Base-by-base conservation (phyloP, 2,329 filamentous ascomycete genomes). In the Lithohypha guttulata region DNA sequence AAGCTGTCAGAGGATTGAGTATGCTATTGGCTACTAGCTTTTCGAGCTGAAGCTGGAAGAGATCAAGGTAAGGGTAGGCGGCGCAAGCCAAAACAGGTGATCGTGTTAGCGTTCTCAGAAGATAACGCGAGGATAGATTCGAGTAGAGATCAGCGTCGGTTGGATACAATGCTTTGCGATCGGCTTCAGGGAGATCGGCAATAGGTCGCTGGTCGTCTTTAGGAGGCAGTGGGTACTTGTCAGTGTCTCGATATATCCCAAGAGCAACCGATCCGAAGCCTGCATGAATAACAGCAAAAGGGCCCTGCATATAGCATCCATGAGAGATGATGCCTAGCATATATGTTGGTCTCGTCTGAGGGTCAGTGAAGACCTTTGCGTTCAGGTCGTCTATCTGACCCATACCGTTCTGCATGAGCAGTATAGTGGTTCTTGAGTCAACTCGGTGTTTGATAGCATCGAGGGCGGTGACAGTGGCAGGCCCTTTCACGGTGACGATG, bases 341-440 rank as follows among this genome's bases (percentile, higher is more conserved):
- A 51, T 93, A 94, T 40, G 74, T 75, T 2, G 91, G 91, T 18
- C 82, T 71, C 1, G 63, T 66, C 1, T 61, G 56, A 0, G 73
- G 67, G 44, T 87, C 72, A 0, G 74, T 70, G 50, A 94, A 95
- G 19, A 93, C 58, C 8, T 70, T 59, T 22, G 70, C 60, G 51
- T 84, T 85, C 27, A 95, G 69, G 34, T 78, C 71, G 34, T 96
- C 86, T n/a, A 85, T 68, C 2, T 85, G 65, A 1, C 91, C 89
- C 59, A 96, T 74, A 1, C 87, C 85, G 46, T 89, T 83, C 41
- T 85, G 81, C 41, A 93, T 59, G 40, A 93, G 72, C 43, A 82
- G 76, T 6, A 94, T 71, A 0, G 84, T 82, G 1, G 81, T 84
- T 19, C 75, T 64, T 2, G 71, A 64, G 29, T 73, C 69, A n/a